Base-by-base conservation (phyloP, 371 early-diverging fungal genomes). In the Actinomortierella ambigua region DNA sequence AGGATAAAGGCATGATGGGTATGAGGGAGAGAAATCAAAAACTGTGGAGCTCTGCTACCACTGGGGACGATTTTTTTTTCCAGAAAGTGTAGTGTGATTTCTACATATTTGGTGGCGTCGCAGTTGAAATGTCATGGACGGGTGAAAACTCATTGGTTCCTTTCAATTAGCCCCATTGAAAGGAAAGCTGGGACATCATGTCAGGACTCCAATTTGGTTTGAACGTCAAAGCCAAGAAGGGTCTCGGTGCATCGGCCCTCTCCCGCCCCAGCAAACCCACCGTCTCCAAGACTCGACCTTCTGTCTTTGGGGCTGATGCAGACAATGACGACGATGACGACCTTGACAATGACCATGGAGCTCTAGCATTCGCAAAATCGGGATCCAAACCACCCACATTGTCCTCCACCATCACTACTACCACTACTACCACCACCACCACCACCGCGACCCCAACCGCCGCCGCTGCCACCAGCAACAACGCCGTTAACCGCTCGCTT, bases 201-300 rank as follows among this genome's bases (percentile, higher is more conserved):
- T 66, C 73, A 52, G 73, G 73, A 47, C 46, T 73, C 1, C 73
- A 73, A 40, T 73, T 73, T 29, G 73, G 73, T 24, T 63, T 73
- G 42, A 66, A 66, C 43, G 23, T 66, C 41, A 66, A 66, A 34
- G 63, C 59, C 27, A 73, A 66, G 27, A 41, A 26, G 2, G 65
- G 65, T 15, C 52, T 34, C 11, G 34, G 34, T 11, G 11, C 34
- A 34, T 34, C 73, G 15, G 57, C 24, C 0, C 56, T 65, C 9
- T 53, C 62, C 18, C 57, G 59, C 11, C 73, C 73, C 4, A 50
- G 43, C n/a, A 40, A 60, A 17, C 46, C 59, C 18, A 55, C 63
- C 9, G 24, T 26, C 14, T 60, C 73, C 0, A 15, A 54, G 39
- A 62, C 56, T 1, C 66, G 73, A 13, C 60, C 62, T 20, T 59